Evolutionary conservation across 73 alveolate species (phyloP).

Genomic region (Blepharisma stoltei): DNA sequence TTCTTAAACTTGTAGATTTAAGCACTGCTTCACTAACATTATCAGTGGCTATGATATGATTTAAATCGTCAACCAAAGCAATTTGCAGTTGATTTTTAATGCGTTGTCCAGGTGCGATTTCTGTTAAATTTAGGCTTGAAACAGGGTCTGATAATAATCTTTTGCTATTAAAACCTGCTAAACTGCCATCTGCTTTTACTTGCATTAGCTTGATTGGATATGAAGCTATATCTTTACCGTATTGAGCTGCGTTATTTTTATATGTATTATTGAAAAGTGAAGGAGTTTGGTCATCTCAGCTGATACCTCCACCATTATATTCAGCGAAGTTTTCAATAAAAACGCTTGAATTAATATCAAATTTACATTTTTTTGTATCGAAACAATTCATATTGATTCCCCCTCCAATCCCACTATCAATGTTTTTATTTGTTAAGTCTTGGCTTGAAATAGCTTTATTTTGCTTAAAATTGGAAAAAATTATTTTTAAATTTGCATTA

Average conservation of each 20-base stretch:
- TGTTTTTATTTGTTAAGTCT: too few relatives aligned
- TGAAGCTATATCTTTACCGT: constrained; percentile 3
- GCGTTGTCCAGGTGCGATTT: neutral
- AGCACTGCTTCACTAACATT: neutral
- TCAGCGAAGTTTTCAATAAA: neutral
- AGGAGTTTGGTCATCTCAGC: neutral
- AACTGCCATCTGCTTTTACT: too few relatives aligned
- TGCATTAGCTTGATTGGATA: neutral
- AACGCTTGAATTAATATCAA: neutral
- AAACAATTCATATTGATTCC: too few relatives aligned
- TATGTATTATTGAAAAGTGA: neutral
- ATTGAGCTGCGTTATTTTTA: neutral
- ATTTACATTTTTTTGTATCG: neutral
- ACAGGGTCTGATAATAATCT: too few relatives aligned
- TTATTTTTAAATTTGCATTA: too few relatives aligned
- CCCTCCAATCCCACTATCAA: too few relatives aligned
- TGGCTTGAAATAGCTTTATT: too few relatives aligned
- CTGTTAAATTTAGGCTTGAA: neutral
- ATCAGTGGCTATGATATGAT: neutral
- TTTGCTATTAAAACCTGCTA: neutral
- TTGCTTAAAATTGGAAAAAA: too few relatives aligned
- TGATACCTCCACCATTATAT: constrained; percentile 10
- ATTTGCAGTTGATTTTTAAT: neutral
- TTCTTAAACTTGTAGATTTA: too few relatives aligned
- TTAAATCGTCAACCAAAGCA: neutral